Evolutionary conservation across 371 early-diverging fungal species (phyloP).

Genomic region (Actinomortierella ambigua): DNA sequence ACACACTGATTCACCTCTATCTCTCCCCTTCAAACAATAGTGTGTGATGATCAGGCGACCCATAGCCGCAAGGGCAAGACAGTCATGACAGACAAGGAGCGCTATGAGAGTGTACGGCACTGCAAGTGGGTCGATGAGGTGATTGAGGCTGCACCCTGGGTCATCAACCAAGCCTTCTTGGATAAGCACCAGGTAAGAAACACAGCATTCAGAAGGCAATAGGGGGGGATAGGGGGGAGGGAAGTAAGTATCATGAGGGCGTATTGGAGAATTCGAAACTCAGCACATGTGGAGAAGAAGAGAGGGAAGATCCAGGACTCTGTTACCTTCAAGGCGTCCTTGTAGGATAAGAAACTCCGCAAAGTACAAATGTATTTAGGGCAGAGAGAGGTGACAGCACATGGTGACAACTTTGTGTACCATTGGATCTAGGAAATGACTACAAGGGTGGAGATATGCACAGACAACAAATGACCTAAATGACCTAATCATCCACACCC

Average conservation of each 20-base stretch:
- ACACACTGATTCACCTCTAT: too few relatives aligned
- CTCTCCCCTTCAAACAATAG: constrained; percentile 36
- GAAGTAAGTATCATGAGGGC: too few relatives aligned
- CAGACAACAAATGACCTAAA: background rate
- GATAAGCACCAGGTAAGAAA: constrained; percentile 71
- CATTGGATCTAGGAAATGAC: background rate
- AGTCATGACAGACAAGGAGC: constrained; percentile 88
- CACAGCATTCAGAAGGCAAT: background rate
- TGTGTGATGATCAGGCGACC: constrained; percentile 86
- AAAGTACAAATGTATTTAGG: too few relatives aligned
- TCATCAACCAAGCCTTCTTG: constrained; percentile 87
- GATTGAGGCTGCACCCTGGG: constrained; percentile 90
- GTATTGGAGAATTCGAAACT: too few relatives aligned
- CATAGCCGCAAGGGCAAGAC: constrained; percentile 92
- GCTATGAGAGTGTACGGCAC: constrained; percentile 90
- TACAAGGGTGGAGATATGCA: background rate
- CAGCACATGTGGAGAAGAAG: too few relatives aligned
- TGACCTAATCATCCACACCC: background rate
- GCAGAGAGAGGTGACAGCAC: too few relatives aligned
- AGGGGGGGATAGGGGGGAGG: too few relatives aligned
- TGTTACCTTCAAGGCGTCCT: too few relatives aligned
- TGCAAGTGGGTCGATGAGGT: constrained; percentile 98
- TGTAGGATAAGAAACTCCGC: too few relatives aligned
- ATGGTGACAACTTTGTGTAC: background rate
- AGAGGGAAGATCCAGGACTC: too few relatives aligned